Conservation (phyloP, 2,329 filamentous ascomycete genomes). For the Monosporascus sp. region DNA sequence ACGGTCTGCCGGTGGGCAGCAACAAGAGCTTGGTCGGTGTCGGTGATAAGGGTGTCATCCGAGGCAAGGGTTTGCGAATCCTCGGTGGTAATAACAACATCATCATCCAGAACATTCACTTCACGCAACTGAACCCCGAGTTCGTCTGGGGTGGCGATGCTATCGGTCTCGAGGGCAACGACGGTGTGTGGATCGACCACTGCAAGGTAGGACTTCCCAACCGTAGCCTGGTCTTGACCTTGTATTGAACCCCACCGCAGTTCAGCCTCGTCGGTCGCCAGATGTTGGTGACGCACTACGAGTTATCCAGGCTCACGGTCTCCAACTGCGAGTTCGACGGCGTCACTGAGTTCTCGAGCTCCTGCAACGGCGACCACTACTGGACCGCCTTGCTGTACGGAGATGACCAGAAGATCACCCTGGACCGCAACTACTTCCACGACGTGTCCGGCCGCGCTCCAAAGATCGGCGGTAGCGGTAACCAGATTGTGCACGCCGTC, state of each 20-base stretch:
- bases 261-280: constrained; percentile 38
- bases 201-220: constrained; percentile 11
- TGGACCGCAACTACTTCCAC: constrained; percentile 40
- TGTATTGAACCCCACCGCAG: background rate
- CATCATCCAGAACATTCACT: constrained; percentile 55
- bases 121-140: constrained; percentile 50
- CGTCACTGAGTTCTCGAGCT: constrained; percentile 34
- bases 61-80: constrained; percentile 23
- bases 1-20: constrained; percentile 46
- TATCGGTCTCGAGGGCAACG: constrained; percentile 44
- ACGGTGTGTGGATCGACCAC: constrained; percentile 27
- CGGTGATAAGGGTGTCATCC: constrained; percentile 48
- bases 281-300: constrained; percentile 33
- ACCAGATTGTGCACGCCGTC: constrained; percentile 28
- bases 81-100: constrained; percentile 45
- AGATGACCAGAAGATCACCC: constrained; percentile 33
- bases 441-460: constrained; percentile 38
- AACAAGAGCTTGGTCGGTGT: constrained; percentile 55
- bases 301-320: constrained; percentile 33
- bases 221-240: background rate
- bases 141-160: constrained; percentile 58
- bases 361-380: constrained; percentile 42
- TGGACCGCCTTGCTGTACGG: constrained; percentile 39
- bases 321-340: constrained; percentile 43
- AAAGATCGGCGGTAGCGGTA: constrained; percentile 32